Evolutionary conservation across 495 filamentous ascomycete species (phyloP), one percentile per base, ranked within the genome.

Genomic region (Cercophora sp.): DNA sequence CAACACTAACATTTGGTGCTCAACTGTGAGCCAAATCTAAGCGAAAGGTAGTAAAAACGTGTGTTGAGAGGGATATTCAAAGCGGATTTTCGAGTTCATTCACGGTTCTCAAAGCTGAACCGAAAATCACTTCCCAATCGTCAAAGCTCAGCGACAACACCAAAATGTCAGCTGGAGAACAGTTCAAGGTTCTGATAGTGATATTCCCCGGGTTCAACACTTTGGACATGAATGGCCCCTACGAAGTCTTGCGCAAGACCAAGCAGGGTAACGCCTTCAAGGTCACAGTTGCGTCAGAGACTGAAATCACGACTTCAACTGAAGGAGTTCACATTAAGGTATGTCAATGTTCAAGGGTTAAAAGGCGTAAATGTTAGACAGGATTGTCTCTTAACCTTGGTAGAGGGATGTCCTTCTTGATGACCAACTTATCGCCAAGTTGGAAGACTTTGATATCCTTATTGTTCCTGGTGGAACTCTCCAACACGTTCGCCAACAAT

Each of bases 131-230:
- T n/a, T n/a, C n/a, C n/a, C n/a, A n/a, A n/a, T n/a, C n/a, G n/a
- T n/a, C n/a, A n/a, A n/a, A n/a, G n/a, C n/a, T n/a, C n/a, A n/a
- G n/a, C n/a, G n/a, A n/a, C n/a, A n/a, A n/a, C n/a, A n/a, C n/a
- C n/a, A n/a, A n/a, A n/a, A n/a, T n/a, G n/a, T n/a, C n/a, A n/a
- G n/a, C n/a, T n/a, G n/a, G n/a, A n/a, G n/a, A n/a, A n/a, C n/a
- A n/a, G n/a, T n/a, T n/a, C 23, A 52, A 52, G 0, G 34, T 51
- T n/a, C 26, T 55, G 25, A 35, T 55, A 16, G 10, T 55, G 34
- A 26, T 55, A 10, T 50, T 49, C 16, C 44, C 45, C n/a, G 52
- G 52, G 10, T 55, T 55, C 52, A 55, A 55, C 44, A 55, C 46
- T 20, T 26, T 55, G 16, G 52, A 55, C 37, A 49, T 49, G 45